These are phyloP conservation scores for Yarrowia sp. DNA, from an alignment of 805 yeast genomes.

Conservation along the genomic window DNA sequence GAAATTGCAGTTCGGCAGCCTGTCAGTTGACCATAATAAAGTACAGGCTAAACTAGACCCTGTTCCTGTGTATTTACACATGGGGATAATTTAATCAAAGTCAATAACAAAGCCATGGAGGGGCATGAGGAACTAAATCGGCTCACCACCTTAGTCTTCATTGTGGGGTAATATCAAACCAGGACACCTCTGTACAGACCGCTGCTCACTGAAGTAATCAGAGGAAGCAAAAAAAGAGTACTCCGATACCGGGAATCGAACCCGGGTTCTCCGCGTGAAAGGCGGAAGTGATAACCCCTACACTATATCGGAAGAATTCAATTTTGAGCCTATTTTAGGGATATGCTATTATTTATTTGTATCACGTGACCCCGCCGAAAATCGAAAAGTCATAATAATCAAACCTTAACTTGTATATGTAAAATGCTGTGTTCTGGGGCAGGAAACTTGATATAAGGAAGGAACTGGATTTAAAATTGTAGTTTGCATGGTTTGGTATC, in stretches of 20 bases:
- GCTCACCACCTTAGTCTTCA: no score
- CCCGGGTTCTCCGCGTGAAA: slow-evolving; percentile 25
- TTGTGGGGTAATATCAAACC: no score
- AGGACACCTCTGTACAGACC: no score
- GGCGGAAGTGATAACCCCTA: slow-evolving; percentile 24
- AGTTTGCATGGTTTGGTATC: no score
- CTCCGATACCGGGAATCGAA: slow-evolving; percentile 26
- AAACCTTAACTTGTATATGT: no score
- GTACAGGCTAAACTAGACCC: background rate
- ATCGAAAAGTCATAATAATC: no score
- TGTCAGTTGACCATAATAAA: background rate
- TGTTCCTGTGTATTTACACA: background rate
- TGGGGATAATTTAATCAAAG: no score
- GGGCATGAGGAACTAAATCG: no score
- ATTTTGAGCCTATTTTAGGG: background rate
- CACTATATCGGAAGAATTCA: slow-evolving; percentile 26
- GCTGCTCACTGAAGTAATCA: background rate
- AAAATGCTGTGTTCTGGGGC: no score
- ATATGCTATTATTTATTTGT: background rate
- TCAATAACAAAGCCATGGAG: no score
- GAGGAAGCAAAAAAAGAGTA: background rate
- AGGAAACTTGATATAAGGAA: no score
- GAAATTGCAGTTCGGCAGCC: background rate
- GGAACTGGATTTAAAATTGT: no score
- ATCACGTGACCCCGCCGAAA: slow-evolving; percentile 13